These are phyloP conservation scores for Moesziomyces sp. DNA, from an alignment of 1,284 basidiomycete species.

Conservation along the genomic window DNA sequence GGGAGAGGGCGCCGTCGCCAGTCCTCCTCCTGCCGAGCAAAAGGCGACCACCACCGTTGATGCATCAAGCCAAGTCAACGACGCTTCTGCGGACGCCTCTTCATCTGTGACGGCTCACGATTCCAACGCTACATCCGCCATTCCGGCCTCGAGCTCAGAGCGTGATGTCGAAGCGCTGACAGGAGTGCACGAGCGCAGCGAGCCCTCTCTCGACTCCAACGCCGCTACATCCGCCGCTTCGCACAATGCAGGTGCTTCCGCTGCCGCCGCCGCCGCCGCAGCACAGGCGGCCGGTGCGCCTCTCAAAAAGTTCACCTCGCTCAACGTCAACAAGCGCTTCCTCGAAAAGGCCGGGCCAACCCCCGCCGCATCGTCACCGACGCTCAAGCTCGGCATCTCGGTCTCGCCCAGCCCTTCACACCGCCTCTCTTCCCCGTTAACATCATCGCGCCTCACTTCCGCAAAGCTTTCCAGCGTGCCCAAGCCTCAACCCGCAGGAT, in stretches of 20 bases:
- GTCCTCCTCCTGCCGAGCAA: slow-evolving; percentile 17
- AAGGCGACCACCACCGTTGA: slow-evolving; percentile 8
- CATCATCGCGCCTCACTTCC: slow-evolving; percentile 38
- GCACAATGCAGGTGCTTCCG: slow-evolving; percentile 1
- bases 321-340: slow-evolving; percentile 66
- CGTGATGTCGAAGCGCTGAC: slow-evolving; percentile 42
- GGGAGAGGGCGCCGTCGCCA: slow-evolving; percentile 35
- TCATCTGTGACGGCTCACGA: neutral
- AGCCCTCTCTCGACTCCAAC: slow-evolving; percentile 3
- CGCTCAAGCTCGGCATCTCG: slow-evolving; percentile 37
- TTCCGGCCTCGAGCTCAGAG: slow-evolving; percentile 29
- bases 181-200: slow-evolving; percentile 16
- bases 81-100: slow-evolving; percentile 1
- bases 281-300: slow-evolving; percentile 15
- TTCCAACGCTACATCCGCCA: slow-evolving; percentile 3
- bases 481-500: slow-evolving; percentile 48
- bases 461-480: slow-evolving; percentile 52
- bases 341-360: slow-evolving; percentile 61
- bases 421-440: slow-evolving; percentile 41
- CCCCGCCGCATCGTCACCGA: slow-evolving; percentile 18
- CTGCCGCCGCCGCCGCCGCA: slow-evolving; percentile 11
- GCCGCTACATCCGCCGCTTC: neutral
- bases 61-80: neutral
- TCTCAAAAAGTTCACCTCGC: slow-evolving; percentile 61
- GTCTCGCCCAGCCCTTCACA: slow-evolving; percentile 33